phyloP scores from a whole-genome alignment of 495 filamentous ascomycete species.

The Friedmanniomyces simplex region DNA sequence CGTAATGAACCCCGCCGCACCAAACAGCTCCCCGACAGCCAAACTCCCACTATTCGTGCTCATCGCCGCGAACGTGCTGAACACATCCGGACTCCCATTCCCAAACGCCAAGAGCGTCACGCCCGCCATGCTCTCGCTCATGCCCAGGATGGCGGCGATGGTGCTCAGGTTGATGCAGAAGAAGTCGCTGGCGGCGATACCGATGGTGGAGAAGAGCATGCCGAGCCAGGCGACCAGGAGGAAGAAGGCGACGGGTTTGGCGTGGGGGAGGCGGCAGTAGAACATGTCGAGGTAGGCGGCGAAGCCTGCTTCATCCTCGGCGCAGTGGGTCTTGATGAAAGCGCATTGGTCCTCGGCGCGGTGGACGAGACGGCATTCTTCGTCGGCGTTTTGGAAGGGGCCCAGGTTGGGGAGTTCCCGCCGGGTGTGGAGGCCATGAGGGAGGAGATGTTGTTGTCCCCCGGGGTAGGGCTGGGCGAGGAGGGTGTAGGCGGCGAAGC shows the following conservation, averaged over 20 bases:
- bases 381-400: slow-evolving; percentile 5
- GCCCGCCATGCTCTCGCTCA: slow-evolving; percentile 93
- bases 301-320: slow-evolving; percentile 81
- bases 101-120: slow-evolving; percentile 97
- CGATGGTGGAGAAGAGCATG: slow-evolving; percentile 92
- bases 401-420: neutral
- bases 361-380: slow-evolving; percentile 73
- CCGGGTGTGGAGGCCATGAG: neutral
- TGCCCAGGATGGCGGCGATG: slow-evolving; percentile 71
- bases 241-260: slow-evolving; percentile 64
- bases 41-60: slow-evolving; percentile 89
- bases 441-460: neutral
- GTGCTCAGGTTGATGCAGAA: slow-evolving; percentile 95
- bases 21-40: slow-evolving; percentile 90
- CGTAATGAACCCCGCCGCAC: slow-evolving; percentile 92
- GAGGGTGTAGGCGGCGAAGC: slow-evolving; percentile 16
- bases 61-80: slow-evolving; percentile 98
- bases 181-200: slow-evolving; percentile 97
- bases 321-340: slow-evolving; percentile 72
- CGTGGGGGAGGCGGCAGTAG: slow-evolving; percentile 67
- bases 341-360: slow-evolving; percentile 68
- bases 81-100: slow-evolving; percentile 98
- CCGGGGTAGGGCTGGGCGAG: neutral
- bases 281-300: slow-evolving; percentile 84
- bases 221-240: slow-evolving; percentile 74